These are phyloP conservation scores for Ceratocystis papillata DNA, from an alignment of 2,329 filamentous ascomycete genomes.

Conservation along the genomic window DNA sequence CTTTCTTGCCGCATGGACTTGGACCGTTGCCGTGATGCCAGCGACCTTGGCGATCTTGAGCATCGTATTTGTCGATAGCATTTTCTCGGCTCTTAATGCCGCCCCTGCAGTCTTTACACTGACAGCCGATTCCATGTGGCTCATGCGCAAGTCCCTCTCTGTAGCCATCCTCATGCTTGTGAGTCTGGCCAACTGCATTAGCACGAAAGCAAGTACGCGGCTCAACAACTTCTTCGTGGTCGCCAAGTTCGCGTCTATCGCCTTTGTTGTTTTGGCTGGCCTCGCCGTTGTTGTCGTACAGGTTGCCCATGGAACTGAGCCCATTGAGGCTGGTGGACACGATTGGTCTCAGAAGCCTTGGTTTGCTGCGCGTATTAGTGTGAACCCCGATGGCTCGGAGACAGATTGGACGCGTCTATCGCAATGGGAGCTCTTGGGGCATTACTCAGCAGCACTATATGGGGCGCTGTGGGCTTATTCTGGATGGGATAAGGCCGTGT, in stretches of 20 bases:
- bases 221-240: constrained; percentile 47
- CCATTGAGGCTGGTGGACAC: constrained; percentile 35
- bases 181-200: constrained; percentile 44
- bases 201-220: constrained; percentile 44
- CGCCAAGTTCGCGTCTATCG: constrained; percentile 43
- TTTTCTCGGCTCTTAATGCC: constrained; percentile 43
- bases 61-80: constrained; percentile 52
- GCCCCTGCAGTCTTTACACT: constrained; percentile 33
- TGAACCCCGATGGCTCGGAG: constrained; percentile 40
- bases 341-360: constrained; percentile 46
- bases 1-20: constrained; percentile 56
- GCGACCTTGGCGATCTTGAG: constrained; percentile 53
- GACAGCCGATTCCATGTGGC: constrained; percentile 27
- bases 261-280: constrained; percentile 40
- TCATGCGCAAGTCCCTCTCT: constrained; percentile 41
- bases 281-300: constrained; percentile 36
- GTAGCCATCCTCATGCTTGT: constrained; percentile 39
- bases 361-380: constrained; percentile 43
- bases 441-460: constrained; percentile 51
- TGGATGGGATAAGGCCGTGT: constrained; percentile 55
- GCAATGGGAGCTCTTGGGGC: constrained; percentile 49
- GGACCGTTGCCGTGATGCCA: constrained; percentile 54
- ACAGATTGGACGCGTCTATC: constrained; percentile 41
- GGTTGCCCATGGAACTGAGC: constrained; percentile 31
- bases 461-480: constrained; percentile 54